Evolutionary conservation across 225 moss, liverwort and hornwort genomes (phyloP), one percentile per base, ranked within the genome.

Genomic region (Polytrichum formosum): DNA sequence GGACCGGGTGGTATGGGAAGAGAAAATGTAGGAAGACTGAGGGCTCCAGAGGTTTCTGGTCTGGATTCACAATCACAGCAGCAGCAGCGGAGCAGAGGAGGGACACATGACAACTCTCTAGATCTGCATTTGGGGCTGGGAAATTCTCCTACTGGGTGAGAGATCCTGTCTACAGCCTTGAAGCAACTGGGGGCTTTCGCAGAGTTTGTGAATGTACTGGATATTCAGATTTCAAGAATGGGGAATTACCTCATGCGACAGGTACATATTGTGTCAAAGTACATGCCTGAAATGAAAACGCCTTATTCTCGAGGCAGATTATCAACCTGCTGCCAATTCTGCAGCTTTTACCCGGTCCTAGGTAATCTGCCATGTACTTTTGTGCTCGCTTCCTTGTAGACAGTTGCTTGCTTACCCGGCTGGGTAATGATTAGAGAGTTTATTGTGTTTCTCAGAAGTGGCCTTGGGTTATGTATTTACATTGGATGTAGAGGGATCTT

Each of bases 71-170:
- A 53, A 26, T 63, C 68, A 25, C 71, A 75, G 7, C 79, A 82
- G 65, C 74, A 68, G 16, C 78, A 67, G n/a, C 84, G 21, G 22
- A 73, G 73, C 71, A 69, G 77, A 60, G 71, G 54, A 63, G 82
- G 67, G 30, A 54, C 66, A 55, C 55, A 74, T 28, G 85, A 78
- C 63, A 83, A 58, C 77, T 72, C 68, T 25, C 77, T 94, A 69
- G 88, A 94, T 81, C 84, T 94, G 74, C 88, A 92, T 69, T 79
- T 94, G 82, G 94, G 91, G 65, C 69, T 94, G 68, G 81, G 84
- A 62, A 83, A 74, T 25, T 63, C 78, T 74, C 81, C 78, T 79
- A 7, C 64, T 74, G 66, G 74, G 53, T 83, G 75, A 77, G 55
- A 35, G 77, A 58, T n/a, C 29, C 21, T 23, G 21, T 67, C 67